A percentile compares a stretch with the other conserved stretches of the same genome.
Conservation (phyloP, 2,329 filamentous ascomycete species). For the Penicillium sp. region DNA sequence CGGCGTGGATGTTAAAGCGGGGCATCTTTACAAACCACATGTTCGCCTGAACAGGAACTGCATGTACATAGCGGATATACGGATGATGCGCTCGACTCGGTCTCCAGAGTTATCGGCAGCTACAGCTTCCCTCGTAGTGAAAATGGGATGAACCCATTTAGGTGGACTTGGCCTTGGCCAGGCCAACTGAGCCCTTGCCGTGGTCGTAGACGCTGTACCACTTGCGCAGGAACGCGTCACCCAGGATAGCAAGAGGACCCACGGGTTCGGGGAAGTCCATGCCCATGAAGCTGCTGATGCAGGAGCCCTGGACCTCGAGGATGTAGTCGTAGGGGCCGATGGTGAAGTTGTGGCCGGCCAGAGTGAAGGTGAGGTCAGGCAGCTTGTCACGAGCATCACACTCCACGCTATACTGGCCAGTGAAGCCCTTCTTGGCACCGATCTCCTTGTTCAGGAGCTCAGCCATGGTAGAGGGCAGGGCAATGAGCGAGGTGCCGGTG, state of each 20-base stretch:
- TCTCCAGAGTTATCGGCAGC: slow-evolving; percentile 17
- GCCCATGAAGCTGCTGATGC: slow-evolving; percentile 96
- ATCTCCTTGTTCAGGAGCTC: slow-evolving; percentile 98
- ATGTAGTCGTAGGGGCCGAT: slow-evolving; percentile 92
- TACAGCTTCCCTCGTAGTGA: slow-evolving; percentile 12
- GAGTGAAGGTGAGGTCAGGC: slow-evolving; percentile 87
- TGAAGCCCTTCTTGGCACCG: slow-evolving; percentile 95
- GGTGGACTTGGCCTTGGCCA: slow-evolving; percentile 74
- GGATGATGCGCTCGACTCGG: slow-evolving; percentile 17
- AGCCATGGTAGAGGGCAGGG: slow-evolving; percentile 85
- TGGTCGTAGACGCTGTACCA: slow-evolving; percentile 94
- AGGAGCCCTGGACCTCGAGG: slow-evolving; percentile 90
- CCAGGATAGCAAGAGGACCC: slow-evolving; percentile 91
- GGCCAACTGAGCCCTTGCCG: slow-evolving; percentile 82
- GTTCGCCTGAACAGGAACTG: slow-evolving; percentile 13
- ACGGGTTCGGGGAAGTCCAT: slow-evolving; percentile 88
- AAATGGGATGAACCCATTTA: slow-evolving; percentile 41
- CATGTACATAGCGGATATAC: slow-evolving; percentile 24
- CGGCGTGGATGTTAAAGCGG: slow-evolving; percentile 11
- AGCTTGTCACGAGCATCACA: slow-evolving; percentile 81
- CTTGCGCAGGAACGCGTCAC: slow-evolving; percentile 62
- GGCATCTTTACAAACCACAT: slow-evolving; percentile 18
- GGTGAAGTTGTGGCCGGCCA: slow-evolving; percentile 90
- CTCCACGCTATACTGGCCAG: slow-evolving; percentile 94
- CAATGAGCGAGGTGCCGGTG: slow-evolving; percentile 97